phyloP scores from a whole-genome alignment of 31 red algal species.

The Porphyra umbilicalis region DNA sequence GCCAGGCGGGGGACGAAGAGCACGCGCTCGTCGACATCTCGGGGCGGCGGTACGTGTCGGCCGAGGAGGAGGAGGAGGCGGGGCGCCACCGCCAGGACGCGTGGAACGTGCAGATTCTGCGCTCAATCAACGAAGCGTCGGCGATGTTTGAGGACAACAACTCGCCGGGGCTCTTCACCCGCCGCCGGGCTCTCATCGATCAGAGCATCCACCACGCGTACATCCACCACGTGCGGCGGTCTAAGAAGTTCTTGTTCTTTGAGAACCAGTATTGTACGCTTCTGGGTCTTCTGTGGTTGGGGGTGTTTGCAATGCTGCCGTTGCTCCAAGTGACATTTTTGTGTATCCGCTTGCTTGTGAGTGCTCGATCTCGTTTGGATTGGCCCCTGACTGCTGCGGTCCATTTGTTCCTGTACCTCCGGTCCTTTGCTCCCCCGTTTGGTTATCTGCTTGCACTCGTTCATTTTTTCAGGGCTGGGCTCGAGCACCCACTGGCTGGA shows the following conservation, averaged over 20 bases:
- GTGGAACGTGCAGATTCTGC: conserved; percentile 62
- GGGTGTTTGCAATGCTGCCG: neutral
- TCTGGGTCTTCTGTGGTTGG: neutral
- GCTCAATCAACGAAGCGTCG: conserved; percentile 57
- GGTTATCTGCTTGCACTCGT: neutral
- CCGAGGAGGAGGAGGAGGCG: conserved; percentile 36
- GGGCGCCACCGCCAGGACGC: conserved; percentile 12
- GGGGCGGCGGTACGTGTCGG: conserved; percentile 15
- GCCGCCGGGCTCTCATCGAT: conserved; percentile 36
- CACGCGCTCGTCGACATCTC: conserved; percentile 16
- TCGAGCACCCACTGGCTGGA: conserved; percentile 1
- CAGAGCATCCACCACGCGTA: conserved; percentile 69
- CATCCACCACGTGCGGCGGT: conserved; percentile 66
- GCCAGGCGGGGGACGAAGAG: conserved; percentile 34
- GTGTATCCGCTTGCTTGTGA: neutral
- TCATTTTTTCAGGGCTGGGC: neutral
- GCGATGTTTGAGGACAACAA: conserved; percentile 15
- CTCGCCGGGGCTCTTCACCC: conserved; percentile 34
- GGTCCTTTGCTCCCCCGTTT: too few species aligned
- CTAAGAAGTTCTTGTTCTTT: conserved; percentile 63
- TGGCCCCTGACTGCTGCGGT: neutral
- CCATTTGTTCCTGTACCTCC: too few species aligned
- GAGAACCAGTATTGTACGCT: conserved; percentile 81
- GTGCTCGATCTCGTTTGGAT: too few species aligned
- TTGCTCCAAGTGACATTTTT: too few species aligned